phyloP scores from a whole-genome alignment of 1,284 basidiomycete genomes.

The Grifola frondosa region DNA sequence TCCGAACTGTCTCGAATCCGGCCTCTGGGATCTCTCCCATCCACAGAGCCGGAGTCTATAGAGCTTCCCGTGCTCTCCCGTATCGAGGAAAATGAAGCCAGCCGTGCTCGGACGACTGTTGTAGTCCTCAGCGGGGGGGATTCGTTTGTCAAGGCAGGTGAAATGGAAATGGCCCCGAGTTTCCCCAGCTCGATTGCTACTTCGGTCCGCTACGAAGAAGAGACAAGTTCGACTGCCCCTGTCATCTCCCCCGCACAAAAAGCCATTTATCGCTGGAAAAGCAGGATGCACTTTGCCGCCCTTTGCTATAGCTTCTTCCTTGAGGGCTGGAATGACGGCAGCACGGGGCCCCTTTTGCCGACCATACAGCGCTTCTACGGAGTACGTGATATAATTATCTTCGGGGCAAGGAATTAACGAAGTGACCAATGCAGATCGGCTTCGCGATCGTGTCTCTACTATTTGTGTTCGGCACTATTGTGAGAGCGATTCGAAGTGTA shows the following conservation, averaged over 20 bases:
- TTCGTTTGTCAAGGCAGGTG: conserved; percentile 7
- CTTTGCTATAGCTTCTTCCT: conserved; percentile 41
- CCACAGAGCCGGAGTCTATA: conserved; percentile 16
- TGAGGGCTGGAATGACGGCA: conserved; percentile 59
- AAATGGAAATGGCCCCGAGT: conserved; percentile 22
- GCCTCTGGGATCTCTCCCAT: conserved; percentile 14
- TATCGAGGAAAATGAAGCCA: conserved; percentile 14
- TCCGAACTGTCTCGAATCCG: conserved; percentile 21
- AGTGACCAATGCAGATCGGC: no score
- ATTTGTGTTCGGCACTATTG: conserved; percentile 36
- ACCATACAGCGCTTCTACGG: conserved; percentile 54
- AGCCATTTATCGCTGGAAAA: conserved; percentile 13
- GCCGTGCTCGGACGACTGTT: not conserved
- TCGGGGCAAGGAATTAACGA: not conserved
- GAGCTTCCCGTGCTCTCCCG: conserved; percentile 17
- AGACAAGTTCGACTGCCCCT: conserved; percentile 21
- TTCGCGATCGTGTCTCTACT: not conserved
- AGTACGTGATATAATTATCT: conserved; percentile 32
- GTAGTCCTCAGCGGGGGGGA: not conserved
- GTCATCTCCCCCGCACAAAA: conserved; percentile 20
- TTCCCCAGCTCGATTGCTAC: conserved; percentile 22
- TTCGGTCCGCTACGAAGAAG: conserved; percentile 19
- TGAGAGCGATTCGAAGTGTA: conserved; percentile 23
- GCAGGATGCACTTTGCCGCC: conserved; percentile 33
- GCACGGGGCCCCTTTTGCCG: conserved; percentile 54